Conservation (phyloP, 2,329 filamentous ascomycete genomes). For the Colletotrichum scovillei region DNA sequence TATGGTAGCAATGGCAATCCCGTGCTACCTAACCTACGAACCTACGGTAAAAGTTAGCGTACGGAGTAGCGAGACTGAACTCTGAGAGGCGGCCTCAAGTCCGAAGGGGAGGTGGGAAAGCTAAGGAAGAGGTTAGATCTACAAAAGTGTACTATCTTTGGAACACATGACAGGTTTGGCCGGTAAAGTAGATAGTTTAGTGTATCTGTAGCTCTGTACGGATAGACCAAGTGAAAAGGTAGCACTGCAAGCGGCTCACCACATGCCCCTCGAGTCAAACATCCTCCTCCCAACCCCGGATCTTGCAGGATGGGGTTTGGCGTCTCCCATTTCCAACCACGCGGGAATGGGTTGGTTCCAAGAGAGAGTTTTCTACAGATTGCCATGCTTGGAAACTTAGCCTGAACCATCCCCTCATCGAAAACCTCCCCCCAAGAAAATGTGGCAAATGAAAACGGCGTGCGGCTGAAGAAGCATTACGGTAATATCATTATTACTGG, state of each 20-base stretch:
- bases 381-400: not conserved
- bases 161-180: not conserved
- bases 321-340: not conserved
- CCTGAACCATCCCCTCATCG: not conserved
- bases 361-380: not conserved
- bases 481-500: not conserved
- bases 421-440: not conserved
- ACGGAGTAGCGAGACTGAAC: not conserved
- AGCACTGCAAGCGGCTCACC: constrained; percentile 23
- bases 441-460: constrained; percentile 1
- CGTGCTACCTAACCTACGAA: not conserved
- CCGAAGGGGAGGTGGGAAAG: too few species aligned
- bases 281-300: not conserved
- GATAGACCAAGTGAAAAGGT: not conserved
- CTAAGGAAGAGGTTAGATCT: not conserved
- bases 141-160: constrained; percentile 13
- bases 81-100: not conserved
- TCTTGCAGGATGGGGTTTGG: not conserved
- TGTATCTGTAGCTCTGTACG: not conserved
- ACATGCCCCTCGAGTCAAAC: not conserved
- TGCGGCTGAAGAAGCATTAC: constrained; percentile 11
- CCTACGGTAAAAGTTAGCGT: not conserved
- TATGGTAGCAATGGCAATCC: not conserved
- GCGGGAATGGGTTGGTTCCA: not conserved
- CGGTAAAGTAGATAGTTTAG: not conserved